Base-by-base conservation (phyloP, 208 protist species). In the Naegleria lovaniensis region DNA sequence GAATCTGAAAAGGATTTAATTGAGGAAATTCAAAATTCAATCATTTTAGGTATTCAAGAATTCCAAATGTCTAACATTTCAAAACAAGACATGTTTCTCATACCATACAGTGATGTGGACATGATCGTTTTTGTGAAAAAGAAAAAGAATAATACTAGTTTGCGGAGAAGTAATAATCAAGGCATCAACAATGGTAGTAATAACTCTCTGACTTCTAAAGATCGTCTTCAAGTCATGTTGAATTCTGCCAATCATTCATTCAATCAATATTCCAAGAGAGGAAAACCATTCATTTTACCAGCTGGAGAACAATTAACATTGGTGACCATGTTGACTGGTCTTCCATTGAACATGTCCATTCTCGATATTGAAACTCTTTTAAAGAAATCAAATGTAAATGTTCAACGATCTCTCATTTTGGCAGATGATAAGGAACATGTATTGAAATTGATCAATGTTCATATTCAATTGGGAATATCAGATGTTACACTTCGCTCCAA, bases 51-150 rank as follows among this genome's bases (percentile, higher is more conserved):
- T 52, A 16, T 52, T 16, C 41, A 41, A 33, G 19, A 22, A 40
- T 87, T 87, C 52, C 15, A 22, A 41, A 9, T 87, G 6, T 40
- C 33, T 0, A 87, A 87, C 83, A 51, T 40, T 40, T 40, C 40
- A 2, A 87, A 51, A 29, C 40, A 36, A 25, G 83, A 87, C 13
- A 87, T 87, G 83, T 52, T 87, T 87, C 29, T 87, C 3, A 33
- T 87, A 36, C 39, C 83, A 13, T 9, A 87, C 15, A 40, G 29
- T 51, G 83, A 87, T 51, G 6, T 87, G 4, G 83, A 22, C 16
- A 87, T 87, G 83, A 51, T 87, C 52, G 83, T 87, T 2, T 40
- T 29, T 33, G 83, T 40, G 40, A 51, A 25, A 19, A 87, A 87
- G 1, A 16, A 52, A 29, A 40, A 52, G 6, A 85, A n/a, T 85